phyloP scores from a whole-genome alignment of 345 rosid species.

The Anastatica hierochuntica region DNA sequence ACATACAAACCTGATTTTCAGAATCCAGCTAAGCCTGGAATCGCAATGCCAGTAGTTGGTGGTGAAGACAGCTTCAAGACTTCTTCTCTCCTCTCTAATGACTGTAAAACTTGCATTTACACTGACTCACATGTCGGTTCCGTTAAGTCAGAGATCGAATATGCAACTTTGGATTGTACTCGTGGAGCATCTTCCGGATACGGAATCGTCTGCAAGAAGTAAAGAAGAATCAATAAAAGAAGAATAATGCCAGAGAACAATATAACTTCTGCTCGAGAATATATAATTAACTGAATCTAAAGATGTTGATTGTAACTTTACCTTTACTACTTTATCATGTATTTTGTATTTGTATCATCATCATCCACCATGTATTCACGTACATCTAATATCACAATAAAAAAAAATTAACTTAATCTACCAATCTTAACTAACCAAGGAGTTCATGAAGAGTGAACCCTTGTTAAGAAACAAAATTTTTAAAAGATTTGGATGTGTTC shows the following conservation, averaged over 20 bases:
- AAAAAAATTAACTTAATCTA: too few species aligned
- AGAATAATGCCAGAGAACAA: background rate
- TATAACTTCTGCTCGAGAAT: background rate
- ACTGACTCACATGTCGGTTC: constrained; percentile 12
- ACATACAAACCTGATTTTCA: constrained; percentile 53
- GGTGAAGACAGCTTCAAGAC: constrained; percentile 53
- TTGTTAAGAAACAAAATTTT: too few species aligned
- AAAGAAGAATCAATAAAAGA: constrained; percentile 26
- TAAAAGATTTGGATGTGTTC: too few species aligned
- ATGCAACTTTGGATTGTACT: constrained; percentile 39
- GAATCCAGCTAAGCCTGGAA: constrained; percentile 57
- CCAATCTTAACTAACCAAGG: too few species aligned
- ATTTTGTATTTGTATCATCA: too few species aligned
- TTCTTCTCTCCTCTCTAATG: constrained; percentile 36
- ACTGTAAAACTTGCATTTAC: constrained; percentile 35
- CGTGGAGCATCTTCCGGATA: constrained; percentile 34
- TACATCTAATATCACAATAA: too few species aligned
- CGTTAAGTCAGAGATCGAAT: constrained; percentile 21
- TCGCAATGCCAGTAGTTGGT: constrained; percentile 51
- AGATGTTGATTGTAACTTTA: too few species aligned
- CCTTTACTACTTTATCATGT: too few species aligned
- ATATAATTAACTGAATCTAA: background rate
- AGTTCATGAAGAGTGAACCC: too few species aligned
- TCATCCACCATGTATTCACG: too few species aligned
- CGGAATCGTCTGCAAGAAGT: constrained; percentile 53